Conservation (phyloP, 2,329 filamentous ascomycete species). For the Trichoderma aggressivum region DNA sequence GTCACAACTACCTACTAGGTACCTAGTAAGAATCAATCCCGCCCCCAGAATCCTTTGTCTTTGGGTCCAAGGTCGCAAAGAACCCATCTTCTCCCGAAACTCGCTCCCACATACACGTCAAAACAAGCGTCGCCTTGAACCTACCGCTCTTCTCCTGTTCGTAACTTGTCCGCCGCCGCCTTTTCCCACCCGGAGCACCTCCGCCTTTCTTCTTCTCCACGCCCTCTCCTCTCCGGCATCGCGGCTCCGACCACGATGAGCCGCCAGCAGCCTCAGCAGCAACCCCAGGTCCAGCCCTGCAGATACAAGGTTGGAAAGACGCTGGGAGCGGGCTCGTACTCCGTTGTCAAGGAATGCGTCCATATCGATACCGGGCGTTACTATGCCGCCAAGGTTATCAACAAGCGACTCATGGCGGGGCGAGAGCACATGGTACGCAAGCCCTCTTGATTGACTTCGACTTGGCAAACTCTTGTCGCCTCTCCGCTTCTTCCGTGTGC, state of each 20-base stretch:
- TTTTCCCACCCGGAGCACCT: neutral
- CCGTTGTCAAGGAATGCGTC: conserved; percentile 97
- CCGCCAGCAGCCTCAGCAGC: conserved; percentile 27
- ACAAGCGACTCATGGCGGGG: conserved; percentile 96
- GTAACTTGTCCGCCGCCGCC: neutral
- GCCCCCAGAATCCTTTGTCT: neutral
- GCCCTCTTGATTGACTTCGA: neutral
- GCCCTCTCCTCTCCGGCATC: neutral
- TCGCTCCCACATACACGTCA: neutral
- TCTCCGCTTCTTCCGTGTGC: neutral
- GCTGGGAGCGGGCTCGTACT: conserved; percentile 92
- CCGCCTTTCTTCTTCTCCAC: neutral
- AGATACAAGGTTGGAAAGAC: conserved; percentile 99
- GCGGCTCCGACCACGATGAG: conserved; percentile 24
- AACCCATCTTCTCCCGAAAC: neutral
- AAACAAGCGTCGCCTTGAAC: neutral
- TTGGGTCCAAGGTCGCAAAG: neutral
- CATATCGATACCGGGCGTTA: conserved; percentile 97
- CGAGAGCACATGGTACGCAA: conserved; percentile 88
- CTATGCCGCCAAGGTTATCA: conserved; percentile 99
- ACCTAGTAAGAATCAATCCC: neutral
- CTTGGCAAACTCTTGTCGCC: neutral
- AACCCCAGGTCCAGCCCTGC: conserved; percentile 80
- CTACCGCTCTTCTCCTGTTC: neutral
- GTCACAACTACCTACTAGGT: neutral